phyloP scores from a whole-genome alignment of 2,329 filamentous ascomycete species.

The Ilyonectria mors-panacis region DNA sequence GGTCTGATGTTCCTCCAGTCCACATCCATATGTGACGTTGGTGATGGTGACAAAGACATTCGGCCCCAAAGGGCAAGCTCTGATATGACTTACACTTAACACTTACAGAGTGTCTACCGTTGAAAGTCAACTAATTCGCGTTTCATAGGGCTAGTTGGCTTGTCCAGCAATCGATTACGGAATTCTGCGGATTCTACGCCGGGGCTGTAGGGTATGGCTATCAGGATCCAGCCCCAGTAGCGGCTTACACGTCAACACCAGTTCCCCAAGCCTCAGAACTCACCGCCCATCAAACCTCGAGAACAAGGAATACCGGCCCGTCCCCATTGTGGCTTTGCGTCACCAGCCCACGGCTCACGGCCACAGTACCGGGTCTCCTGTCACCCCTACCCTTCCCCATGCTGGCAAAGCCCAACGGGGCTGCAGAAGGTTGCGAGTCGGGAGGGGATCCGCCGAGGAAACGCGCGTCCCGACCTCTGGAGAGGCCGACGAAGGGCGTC shows the following conservation, averaged over 20 bases:
- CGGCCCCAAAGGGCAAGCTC: neutral
- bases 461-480: constrained; percentile 41
- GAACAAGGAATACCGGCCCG: neutral
- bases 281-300: constrained; percentile 6
- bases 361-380: constrained; percentile 1
- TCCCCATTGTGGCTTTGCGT: constrained; percentile 21
- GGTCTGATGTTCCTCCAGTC: constrained; percentile 10
- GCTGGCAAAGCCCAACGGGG: neutral
- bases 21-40: neutral
- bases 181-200: neutral
- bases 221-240: constrained; percentile 3
- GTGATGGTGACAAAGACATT: neutral
- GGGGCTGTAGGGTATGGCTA: constrained; percentile 11
- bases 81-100: neutral
- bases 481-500: constrained; percentile 6
- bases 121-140: neutral
- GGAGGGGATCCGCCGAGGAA: constrained; percentile 32
- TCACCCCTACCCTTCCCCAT: neutral
- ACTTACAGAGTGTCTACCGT: neutral
- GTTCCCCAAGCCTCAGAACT: constrained; percentile 15
- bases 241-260: constrained; percentile 22
- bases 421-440: constrained; percentile 25
- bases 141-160: neutral
- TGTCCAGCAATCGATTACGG: neutral
- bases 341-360: constrained; percentile 11